phyloP scores from a whole-genome alignment of 805 yeast species.

The Starmera quercuum region DNA sequence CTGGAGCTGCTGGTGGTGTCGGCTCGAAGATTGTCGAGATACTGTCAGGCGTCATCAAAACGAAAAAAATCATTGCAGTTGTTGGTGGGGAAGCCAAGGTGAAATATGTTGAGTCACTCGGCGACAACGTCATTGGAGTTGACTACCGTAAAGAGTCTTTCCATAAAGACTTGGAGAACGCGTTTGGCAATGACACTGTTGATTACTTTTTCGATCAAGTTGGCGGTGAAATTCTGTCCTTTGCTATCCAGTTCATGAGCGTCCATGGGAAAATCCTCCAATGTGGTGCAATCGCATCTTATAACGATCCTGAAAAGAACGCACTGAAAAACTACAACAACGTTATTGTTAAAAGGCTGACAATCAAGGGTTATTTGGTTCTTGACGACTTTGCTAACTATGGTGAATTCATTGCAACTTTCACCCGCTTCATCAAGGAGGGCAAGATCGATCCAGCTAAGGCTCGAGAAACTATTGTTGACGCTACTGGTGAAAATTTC shows the following conservation, averaged over 20 bases:
- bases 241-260: constrained; percentile 28
- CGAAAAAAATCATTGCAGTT: constrained; percentile 50
- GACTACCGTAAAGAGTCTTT: constrained; percentile 43
- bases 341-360: constrained; percentile 43
- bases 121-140: constrained; percentile 42
- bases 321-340: constrained; percentile 32
- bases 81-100: constrained; percentile 54
- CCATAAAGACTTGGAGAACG: constrained; percentile 26
- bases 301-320: constrained; percentile 34
- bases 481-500: constrained; percentile 34
- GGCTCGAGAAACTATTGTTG: constrained; percentile 30
- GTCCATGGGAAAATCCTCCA: constrained; percentile 39
- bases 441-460: constrained; percentile 34
- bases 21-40: constrained; percentile 53
- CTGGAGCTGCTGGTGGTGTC: constrained; percentile 75
- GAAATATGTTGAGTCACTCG: constrained; percentile 43
- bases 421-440: constrained; percentile 27
- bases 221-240: constrained; percentile 51
- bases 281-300: constrained; percentile 60
- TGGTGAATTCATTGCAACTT: constrained; percentile 27
- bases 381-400: constrained; percentile 33
- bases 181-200: constrained; percentile 39
- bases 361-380: constrained; percentile 46
- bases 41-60: constrained; percentile 44
- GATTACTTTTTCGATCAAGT: constrained; percentile 56